Percentiles rank a stretch among this genome's conserved stretches.
Conservation (phyloP, 495 filamentous ascomycete species). For the Neurospora tetrasperma region DNA sequence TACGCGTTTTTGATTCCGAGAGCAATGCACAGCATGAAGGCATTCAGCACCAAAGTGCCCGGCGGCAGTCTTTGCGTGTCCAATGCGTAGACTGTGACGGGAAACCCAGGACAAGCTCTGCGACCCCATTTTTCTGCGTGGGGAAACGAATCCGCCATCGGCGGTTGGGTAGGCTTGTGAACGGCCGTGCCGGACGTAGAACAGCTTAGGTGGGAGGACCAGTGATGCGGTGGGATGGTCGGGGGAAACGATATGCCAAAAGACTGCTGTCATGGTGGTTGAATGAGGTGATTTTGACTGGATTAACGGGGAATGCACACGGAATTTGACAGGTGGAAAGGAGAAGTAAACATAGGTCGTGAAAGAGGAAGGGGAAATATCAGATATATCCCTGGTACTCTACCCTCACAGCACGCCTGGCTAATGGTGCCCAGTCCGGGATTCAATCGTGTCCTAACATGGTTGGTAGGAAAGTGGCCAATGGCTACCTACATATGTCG, state of each 20-base stretch:
- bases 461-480: neutral
- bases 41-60: neutral
- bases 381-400: neutral
- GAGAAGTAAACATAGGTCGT: neutral
- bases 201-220: neutral
- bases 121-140: neutral
- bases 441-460: neutral
- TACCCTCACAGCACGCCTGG: neutral
- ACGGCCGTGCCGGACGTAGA: neutral
- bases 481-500: neutral
- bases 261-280: neutral
- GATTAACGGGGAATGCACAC: neutral
- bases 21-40: neutral
- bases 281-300: neutral
- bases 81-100: neutral
- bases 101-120: rapidly evolving
- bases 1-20: rapidly evolving
- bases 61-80: neutral
- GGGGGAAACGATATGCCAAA: neutral
- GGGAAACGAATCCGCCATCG: neutral
- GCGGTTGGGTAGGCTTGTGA: neutral
- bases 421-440: neutral
- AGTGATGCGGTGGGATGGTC: neutral
- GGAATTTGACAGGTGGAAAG: neutral
- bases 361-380: neutral